A percentile compares a stretch with the other conserved stretches of the same genome.
Conservation (phyloP, 2,329 filamentous ascomycete genomes). For the Aspergillus puulaauensis region DNA sequence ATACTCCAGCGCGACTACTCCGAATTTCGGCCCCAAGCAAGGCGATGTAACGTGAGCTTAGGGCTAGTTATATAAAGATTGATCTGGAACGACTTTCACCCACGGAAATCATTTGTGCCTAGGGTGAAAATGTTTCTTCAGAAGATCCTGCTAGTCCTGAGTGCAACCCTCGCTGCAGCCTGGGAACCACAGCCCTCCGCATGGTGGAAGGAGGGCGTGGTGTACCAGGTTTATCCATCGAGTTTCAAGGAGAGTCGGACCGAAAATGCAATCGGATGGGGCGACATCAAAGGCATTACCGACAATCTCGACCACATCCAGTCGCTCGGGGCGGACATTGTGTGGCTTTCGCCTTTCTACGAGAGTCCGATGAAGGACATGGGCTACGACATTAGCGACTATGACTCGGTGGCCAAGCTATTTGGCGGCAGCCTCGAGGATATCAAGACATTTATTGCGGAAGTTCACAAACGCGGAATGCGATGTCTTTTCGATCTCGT, state of each 20-base stretch:
- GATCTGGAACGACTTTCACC: too few relatives aligned
- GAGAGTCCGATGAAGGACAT: constrained; percentile 54
- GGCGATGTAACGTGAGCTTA: too few relatives aligned
- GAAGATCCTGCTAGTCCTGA: too few relatives aligned
- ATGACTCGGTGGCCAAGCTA: constrained; percentile 58
- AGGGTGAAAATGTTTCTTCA: too few relatives aligned
- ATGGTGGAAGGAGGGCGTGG: constrained; percentile 41
- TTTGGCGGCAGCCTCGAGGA: constrained; percentile 64
- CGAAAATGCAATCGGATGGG: constrained; percentile 52
- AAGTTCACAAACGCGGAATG: constrained; percentile 62
- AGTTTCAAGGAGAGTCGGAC: constrained; percentile 50
- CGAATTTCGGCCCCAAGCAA: too few relatives aligned
- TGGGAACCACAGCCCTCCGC: too few relatives aligned
- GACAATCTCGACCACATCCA: constrained; percentile 64
- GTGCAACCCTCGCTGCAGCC: too few relatives aligned
- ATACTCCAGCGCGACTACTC: too few relatives aligned
- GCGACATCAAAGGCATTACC: constrained; percentile 64
- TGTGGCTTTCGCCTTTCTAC: constrained; percentile 55
- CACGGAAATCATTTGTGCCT: too few relatives aligned
- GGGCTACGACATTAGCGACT: constrained; percentile 58
- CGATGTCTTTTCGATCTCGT: constrained; percentile 72
- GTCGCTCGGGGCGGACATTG: constrained; percentile 59
- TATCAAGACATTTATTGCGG: constrained; percentile 60
- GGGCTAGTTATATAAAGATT: too few relatives aligned
- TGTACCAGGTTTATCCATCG: constrained; percentile 55